Percentiles rank a stretch among this genome's conserved stretches.
Conservation (phyloP, 1,284 basidiomycete species). For the Agroathelia rolfsii region DNA sequence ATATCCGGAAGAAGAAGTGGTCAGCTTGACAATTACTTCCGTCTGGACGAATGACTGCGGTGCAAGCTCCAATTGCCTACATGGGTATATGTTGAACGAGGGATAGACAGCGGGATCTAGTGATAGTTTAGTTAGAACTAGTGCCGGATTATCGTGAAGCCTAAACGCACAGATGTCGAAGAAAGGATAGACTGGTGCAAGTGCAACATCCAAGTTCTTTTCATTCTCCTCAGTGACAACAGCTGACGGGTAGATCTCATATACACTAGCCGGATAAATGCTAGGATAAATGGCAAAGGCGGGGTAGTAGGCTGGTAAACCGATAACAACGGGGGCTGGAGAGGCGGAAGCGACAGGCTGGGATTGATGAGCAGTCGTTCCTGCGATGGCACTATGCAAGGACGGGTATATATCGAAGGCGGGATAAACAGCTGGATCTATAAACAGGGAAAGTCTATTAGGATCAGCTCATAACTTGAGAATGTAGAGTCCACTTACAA, state of each 20-base stretch:
- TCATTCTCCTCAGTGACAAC: neutral
- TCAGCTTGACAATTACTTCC: neutral
- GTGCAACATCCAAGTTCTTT: constrained; percentile 3
- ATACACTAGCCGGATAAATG: neutral
- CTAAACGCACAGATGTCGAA: constrained; percentile 19
- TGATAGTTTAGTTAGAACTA: constrained; percentile 3
- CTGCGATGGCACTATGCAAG: constrained; percentile 3
- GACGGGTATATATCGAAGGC: constrained; percentile 24
- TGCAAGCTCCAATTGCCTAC: neutral
- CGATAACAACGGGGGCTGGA: constrained; percentile 3
- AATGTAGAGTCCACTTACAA: constrained; percentile 17
- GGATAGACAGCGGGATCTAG: constrained; percentile 24
- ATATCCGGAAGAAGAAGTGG: constrained; percentile 16
- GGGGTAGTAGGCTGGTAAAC: constrained; percentile 13
- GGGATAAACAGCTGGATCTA: constrained; percentile 28
- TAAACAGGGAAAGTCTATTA: constrained; percentile 3
- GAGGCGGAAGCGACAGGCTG: constrained; percentile 3
- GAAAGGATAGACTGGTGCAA: constrained; percentile 15
- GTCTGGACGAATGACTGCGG: constrained; percentile 7
- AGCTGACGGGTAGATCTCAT: constrained; percentile 13
- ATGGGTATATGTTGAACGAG: constrained; percentile 21
- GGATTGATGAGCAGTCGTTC: neutral
- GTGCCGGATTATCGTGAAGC: neutral
- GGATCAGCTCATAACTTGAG: constrained; percentile 11
- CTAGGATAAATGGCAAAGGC: constrained; percentile 18